phyloP scores from a whole-genome alignment of 228 moss, liverwort and hornwort genomes.

The Sphagnum fallax region DNA sequence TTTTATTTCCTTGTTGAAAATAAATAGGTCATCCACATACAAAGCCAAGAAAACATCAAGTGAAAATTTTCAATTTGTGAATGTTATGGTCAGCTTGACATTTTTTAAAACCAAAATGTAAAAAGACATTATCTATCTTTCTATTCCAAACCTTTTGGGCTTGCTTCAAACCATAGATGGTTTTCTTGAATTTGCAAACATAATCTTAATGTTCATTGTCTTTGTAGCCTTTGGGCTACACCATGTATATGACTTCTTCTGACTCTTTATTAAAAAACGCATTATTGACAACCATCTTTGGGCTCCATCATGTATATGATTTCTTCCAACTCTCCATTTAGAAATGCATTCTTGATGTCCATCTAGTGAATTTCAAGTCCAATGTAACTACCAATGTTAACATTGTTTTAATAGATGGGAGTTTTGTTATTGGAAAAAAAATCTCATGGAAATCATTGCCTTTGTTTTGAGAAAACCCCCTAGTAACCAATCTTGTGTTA shows the following conservation, averaged over 20 bases:
- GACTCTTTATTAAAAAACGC: not conserved
- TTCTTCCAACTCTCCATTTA: not conserved
- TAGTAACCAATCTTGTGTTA: too few species aligned
- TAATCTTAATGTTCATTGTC: not conserved
- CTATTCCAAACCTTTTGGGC: not conserved
- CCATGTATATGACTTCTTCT: not conserved
- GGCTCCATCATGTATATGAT: not conserved
- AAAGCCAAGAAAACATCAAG: not conserved
- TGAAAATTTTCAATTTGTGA: not conserved
- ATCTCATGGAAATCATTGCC: too few species aligned
- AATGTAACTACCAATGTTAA: too few species aligned
- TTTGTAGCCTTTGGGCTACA: not conserved
- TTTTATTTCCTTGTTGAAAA: not conserved
- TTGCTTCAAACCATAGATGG: not conserved
- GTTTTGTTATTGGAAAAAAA: too few species aligned
- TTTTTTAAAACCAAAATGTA: not conserved
- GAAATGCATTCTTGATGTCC: too few species aligned
- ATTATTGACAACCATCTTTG: not conserved
- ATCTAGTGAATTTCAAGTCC: too few species aligned
- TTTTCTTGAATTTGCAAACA: not conserved
- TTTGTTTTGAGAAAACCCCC: too few species aligned
- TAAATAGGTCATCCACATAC: not conserved
- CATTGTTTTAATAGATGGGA: too few species aligned
- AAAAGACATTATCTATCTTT: not conserved
- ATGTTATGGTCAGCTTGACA: not conserved